Percentiles rank a stretch among this genome's conserved stretches.
phyloP scores from a whole-genome alignment of 495 filamentous ascomycete genomes.

The Lasiosphaeria miniovina region DNA sequence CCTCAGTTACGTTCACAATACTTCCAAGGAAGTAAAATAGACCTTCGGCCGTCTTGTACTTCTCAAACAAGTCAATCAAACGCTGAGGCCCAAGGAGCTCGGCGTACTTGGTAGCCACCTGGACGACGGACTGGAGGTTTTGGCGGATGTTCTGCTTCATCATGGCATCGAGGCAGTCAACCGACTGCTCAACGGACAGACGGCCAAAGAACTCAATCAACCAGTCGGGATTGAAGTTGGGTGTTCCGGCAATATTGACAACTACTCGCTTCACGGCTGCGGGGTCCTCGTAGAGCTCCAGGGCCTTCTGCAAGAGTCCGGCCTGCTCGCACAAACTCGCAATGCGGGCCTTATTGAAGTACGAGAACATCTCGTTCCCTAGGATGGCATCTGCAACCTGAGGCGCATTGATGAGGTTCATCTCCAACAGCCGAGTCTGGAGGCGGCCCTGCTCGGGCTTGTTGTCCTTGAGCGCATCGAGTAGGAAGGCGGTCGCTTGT shows the following conservation, averaged over 20 bases:
- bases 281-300: constrained; percentile 92
- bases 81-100: constrained; percentile 88
- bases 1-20: constrained; percentile 95
- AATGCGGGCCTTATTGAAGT: constrained; percentile 88
- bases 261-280: constrained; percentile 84
- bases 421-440: constrained; percentile 92
- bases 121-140: constrained; percentile 90
- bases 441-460: constrained; percentile 88
- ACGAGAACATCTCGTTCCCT: constrained; percentile 93
- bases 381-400: constrained; percentile 98
- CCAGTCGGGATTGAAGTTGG: constrained; percentile 86
- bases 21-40: constrained; percentile 97
- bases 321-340: constrained; percentile 89
- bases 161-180: constrained; percentile 96
- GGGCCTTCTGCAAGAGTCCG: constrained; percentile 77
- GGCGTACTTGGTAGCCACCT: constrained; percentile 95
- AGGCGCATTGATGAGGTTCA: constrained; percentile 94
- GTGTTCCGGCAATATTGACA: constrained; percentile 71
- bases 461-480: constrained; percentile 92
- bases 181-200: constrained; percentile 88
- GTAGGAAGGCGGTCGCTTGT: constrained; percentile 92
- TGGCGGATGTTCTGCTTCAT: constrained; percentile 92
- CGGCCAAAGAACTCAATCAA: constrained; percentile 87
- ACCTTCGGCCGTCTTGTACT: constrained; percentile 93
- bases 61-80: constrained; percentile 92